Base-by-base conservation (phyloP, 306 rosid species). In the Quercus parvula region DNA sequence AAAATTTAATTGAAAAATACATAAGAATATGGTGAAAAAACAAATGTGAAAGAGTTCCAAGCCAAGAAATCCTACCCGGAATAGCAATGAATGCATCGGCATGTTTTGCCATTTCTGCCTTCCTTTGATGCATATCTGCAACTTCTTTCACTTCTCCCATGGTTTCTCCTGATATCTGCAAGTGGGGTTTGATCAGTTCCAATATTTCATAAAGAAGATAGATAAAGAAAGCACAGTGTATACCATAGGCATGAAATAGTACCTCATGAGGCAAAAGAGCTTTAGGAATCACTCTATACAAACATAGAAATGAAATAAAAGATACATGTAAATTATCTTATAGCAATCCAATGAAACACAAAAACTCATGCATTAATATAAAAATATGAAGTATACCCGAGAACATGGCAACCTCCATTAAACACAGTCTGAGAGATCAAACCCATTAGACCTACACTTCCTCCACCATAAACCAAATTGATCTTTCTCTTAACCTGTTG, bases 381-480 rank as follows among this genome's bases (percentile, higher is more conserved):
- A 52, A 75, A 57, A 56, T 49, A 46, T 69, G 14, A 46, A 22
- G 33, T 73, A 13, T 86, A 90, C 94, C 94, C 94, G 78, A 90
- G 90, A 84, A 90, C 94, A 83, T 90, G 92, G 73, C 90, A 51
- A 30, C 92, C 94, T 79, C 90, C 92, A 64, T 84, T 75, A 28
- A 79, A 79, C 22, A 88, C 92, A 14, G 92, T 81, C 73, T 66
- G 81, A 81, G 94, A 88, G 61, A 90, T 84, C 85, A 90, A 90
- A 27, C 94, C 94, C 94, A 90, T 90, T 55, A 90, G 78, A 55
- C 94, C 94, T 59, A 79, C 80, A 75, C 94, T 86, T 79, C 94
- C 94, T 86, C 94, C 94, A 28, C 93, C 93, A 84, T 90, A 90
- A 80, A 90, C 92, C 87, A 90, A 85, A 79, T 84, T 85, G 71